Evolutionary conservation across 352 stramenopile species (phyloP).

Genomic region (Pilasporangium apinafurcum): DNA sequence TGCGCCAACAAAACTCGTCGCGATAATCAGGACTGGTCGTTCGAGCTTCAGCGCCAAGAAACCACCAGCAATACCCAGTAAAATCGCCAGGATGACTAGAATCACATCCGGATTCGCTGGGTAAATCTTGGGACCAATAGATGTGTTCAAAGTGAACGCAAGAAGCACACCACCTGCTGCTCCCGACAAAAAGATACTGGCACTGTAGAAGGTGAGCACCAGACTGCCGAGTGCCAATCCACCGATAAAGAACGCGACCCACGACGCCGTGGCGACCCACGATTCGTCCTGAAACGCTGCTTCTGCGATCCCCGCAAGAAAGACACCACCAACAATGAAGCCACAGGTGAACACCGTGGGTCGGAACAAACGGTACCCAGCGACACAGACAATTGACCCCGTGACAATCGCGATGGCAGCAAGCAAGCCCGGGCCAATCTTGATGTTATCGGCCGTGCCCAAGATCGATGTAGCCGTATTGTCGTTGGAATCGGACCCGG

Average conservation of each 20-base stretch:
- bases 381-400: slow-evolving; percentile 19
- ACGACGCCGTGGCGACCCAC: slow-evolving; percentile 38
- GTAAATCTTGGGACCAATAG: slow-evolving; percentile 25
- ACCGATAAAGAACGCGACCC: slow-evolving; percentile 38
- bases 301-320: slow-evolving; percentile 26
- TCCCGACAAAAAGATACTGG: slow-evolving; percentile 35
- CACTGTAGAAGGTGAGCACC: slow-evolving; percentile 35
- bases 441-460: slow-evolving; percentile 15
- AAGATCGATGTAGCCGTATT: slow-evolving; percentile 16
- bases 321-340: slow-evolving; percentile 36
- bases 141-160: slow-evolving; percentile 45
- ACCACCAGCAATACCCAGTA: slow-evolving; percentile 26
- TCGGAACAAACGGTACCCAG: slow-evolving; percentile 31
- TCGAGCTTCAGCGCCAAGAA: slow-evolving; percentile 42
- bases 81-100: slow-evolving; percentile 35
- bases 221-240: slow-evolving; percentile 24
- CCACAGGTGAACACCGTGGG: slow-evolving; percentile 30
- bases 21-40: slow-evolving; percentile 42
- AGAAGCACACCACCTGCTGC: slow-evolving; percentile 28
- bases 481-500: slow-evolving; percentile 4
- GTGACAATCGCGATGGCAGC: slow-evolving; percentile 24
- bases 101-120: slow-evolving; percentile 32
- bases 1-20: slow-evolving; percentile 42
- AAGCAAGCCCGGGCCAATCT: slow-evolving; percentile 24
- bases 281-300: slow-evolving; percentile 15